Conservation (phyloP, 2,329 filamentous ascomycete genomes). For the Lachnellula cervina region DNA sequence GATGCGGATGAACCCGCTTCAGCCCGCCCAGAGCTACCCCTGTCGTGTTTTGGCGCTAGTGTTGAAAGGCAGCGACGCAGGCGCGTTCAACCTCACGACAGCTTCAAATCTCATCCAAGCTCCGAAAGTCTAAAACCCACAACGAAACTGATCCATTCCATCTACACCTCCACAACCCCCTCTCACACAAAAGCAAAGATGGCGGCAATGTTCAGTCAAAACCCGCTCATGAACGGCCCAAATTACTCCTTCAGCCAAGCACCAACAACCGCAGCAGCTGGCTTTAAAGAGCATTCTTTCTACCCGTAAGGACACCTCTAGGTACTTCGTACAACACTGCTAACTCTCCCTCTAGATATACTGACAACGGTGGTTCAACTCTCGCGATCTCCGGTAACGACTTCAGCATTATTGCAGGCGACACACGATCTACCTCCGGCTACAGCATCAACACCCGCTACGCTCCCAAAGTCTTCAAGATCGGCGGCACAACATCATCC, state of each 20-base stretch:
- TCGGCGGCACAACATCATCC: constrained; percentile 82
- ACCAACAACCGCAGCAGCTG: constrained; percentile 49
- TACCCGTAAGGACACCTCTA: constrained; percentile 65
- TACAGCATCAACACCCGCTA: constrained; percentile 99
- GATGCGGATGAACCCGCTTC: background rate
- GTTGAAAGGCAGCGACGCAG: constrained; percentile 22
- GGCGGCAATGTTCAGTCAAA: constrained; percentile 66
- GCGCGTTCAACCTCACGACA: constrained; percentile 19
- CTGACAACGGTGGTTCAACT: constrained; percentile 95
- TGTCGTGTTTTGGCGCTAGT: constrained; percentile 15
- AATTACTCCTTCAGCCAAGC: constrained; percentile 64
- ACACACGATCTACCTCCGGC: constrained; percentile 90
- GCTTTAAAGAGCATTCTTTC: constrained; percentile 72
- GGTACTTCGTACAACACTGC: background rate
- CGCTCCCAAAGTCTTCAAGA: constrained; percentile 93
- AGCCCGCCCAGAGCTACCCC: background rate
- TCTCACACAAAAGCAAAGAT: constrained; percentile 37
- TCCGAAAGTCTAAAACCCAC: constrained; percentile 1
- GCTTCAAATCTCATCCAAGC: constrained; percentile 4
- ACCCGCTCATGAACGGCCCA: constrained; percentile 62
- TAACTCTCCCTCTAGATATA: constrained; percentile 60
- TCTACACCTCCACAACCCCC: background rate
- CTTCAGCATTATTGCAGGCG: constrained; percentile 95
- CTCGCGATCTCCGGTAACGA: constrained; percentile 89
- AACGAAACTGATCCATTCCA: background rate